These are phyloP conservation scores for Beauveria asiatica DNA, from an alignment of 2,329 filamentous ascomycete species.

Conservation along the genomic window DNA sequence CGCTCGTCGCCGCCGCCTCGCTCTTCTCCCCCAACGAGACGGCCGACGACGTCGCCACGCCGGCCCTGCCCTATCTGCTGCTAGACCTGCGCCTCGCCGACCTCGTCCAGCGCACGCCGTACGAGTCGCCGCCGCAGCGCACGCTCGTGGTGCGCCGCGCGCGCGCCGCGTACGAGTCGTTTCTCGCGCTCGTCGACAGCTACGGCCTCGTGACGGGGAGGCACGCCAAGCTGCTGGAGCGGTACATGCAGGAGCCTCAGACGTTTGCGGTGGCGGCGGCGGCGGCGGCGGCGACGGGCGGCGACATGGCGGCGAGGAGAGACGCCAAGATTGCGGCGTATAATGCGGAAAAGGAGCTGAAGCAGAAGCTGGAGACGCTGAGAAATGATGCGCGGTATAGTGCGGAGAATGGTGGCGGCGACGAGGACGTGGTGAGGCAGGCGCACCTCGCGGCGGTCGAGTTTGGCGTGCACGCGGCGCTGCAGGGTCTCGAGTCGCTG, in stretches of 20 bases:
- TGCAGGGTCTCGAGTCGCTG: constrained; percentile 79
- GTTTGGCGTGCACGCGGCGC: constrained; percentile 68
- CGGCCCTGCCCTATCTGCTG: constrained; percentile 78
- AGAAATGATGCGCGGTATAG: constrained; percentile 38
- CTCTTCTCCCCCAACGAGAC: constrained; percentile 89
- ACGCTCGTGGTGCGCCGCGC: constrained; percentile 54
- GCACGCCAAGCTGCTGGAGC: constrained; percentile 62
- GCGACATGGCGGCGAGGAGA: constrained; percentile 57
- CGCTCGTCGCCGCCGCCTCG: constrained; percentile 60
- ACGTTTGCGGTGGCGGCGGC: constrained; percentile 61
- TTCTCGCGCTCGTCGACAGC: constrained; percentile 65
- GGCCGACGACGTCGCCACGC: constrained; percentile 76
- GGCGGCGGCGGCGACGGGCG: constrained; percentile 22
- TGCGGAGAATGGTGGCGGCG: constrained; percentile 58
- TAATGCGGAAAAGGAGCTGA: constrained; percentile 76
- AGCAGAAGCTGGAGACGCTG: constrained; percentile 63
- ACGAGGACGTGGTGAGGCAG: constrained; percentile 76
- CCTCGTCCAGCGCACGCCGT: constrained; percentile 59
- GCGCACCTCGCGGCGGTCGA: constrained; percentile 69
- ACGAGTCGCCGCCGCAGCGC: constrained; percentile 45
- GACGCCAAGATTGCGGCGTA: constrained; percentile 82
- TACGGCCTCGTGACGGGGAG: constrained; percentile 62
- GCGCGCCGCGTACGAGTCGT: constrained; percentile 66
- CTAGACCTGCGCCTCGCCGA: constrained; percentile 74
- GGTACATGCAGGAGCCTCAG: constrained; percentile 63